A percentile compares a stretch with the other conserved stretches of the same genome.
Evolutionary conservation across 2,329 filamentous ascomycete species (phyloP).

Genomic region (Ophiostoma australiae): DNA sequence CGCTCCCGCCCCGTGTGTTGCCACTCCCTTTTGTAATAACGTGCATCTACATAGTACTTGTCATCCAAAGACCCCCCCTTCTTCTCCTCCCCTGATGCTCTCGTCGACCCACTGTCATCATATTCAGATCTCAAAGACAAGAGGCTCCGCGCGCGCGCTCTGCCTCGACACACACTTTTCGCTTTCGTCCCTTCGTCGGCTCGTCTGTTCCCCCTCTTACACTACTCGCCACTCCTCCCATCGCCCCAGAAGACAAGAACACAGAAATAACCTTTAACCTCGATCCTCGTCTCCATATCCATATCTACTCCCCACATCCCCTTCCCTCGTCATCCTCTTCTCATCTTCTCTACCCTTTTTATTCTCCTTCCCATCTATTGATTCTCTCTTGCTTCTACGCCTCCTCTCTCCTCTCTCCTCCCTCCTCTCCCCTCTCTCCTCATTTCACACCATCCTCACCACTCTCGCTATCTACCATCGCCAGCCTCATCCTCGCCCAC

Average conservation of each 20-base stretch:
- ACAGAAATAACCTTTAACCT: background rate
- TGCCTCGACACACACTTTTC: conserved; percentile 5
- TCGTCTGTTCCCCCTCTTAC: conserved; percentile 1
- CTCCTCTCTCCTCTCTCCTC: conserved; percentile 5
- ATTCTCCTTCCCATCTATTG: background rate
- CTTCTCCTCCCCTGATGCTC: conserved; percentile 3
- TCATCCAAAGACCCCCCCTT: background rate
- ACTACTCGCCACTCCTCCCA: conserved; percentile 5
- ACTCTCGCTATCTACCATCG: background rate
- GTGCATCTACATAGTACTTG: background rate
- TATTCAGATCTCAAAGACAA: background rate
- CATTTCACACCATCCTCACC: conserved; percentile 10
- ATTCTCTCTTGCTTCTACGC: background rate
- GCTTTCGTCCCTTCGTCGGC: background rate
- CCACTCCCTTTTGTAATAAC: conserved; percentile 8
- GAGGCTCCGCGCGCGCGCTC: conserved; percentile 12
- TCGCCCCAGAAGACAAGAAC: conserved; percentile 2
- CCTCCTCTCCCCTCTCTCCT: background rate
- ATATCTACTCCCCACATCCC: conserved; percentile 19
- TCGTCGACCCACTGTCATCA: conserved; percentile 9
- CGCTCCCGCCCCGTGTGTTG: conserved; percentile 7
- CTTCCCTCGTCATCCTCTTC: conserved; percentile 11
- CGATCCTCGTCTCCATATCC: conserved; percentile 17
- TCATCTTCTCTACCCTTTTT: conserved; percentile 11
- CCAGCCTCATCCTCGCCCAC: background rate